Evolutionary conservation across 1,284 basidiomycete species (phyloP), one percentile per base, ranked within the genome.

Genomic region (Boletus semigastroideus): DNA sequence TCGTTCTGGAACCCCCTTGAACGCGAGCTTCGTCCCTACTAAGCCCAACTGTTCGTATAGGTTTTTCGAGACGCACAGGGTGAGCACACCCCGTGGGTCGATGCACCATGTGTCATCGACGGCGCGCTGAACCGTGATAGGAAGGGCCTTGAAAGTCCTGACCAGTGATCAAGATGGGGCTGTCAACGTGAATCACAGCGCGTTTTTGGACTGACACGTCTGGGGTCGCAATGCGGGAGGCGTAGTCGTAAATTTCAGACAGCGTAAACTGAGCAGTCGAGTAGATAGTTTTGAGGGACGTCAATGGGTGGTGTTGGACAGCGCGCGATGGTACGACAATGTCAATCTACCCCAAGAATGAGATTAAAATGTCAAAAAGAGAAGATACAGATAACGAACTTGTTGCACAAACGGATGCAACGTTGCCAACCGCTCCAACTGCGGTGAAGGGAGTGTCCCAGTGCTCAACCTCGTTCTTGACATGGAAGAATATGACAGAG

Each of bases 71-170:
- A 83, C 72, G n/a, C 70, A 78, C 17, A 86, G 62, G 0, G 80
- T 80, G 51, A 88, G 67, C 22, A 80, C 53, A 3, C 81, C 81
- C 11, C 80, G 74, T 2, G 75, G 68, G 58, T 87, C 85, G 42
- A 87, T 71, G 59, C 81, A 83, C 86, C 86, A 88, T 2, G 72
- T 74, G 52, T 86, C 83, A 37, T 80, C 77, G 22, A 64, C 60
- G 25, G 71, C 60, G 5, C 61, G 33, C 4, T 69, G 64, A 4
- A 13, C 37, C 31, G 31, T 33, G 20, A 73, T 60, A 30, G 76
- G 72, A 14, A 75, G 42, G 40, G 69, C 68, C 36, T 62, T 68
- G 49, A 78, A 60, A n/a, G 59, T 58, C 42, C 74, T 76, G 42
- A 51, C 43, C 31, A 33, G 4, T n/a, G 17, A 27, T 17, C 46